Base-by-base conservation (phyloP, 768 basidiomycete species). In the Boletellus emodensis region DNA sequence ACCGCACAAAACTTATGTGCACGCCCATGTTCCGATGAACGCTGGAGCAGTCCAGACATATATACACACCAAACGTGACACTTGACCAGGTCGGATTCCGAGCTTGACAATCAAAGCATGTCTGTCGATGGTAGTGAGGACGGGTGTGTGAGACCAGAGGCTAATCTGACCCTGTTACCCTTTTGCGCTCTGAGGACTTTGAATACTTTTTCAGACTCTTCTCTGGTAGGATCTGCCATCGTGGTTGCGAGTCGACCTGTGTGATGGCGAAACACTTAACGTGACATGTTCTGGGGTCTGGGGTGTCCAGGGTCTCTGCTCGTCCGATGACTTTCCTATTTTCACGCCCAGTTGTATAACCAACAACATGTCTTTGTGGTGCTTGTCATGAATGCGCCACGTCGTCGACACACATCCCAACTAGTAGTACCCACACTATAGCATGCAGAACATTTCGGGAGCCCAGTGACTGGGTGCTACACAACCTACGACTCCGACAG, bases 11-110 rank as follows among this genome's bases (percentile, higher is more conserved):
- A 55, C 84, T 90, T 69, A 99, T 94, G 66, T 99, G 96, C 20
- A 98, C 95, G 60, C 96, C 96, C 83, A 97, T 85, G 67, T 95
- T 97, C 46, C 96, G 78, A 71, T 99, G 96, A 13, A 88, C 74
- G 57, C 87, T 89, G 5, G 95, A 98, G 76, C 96, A 99, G 52
- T 99, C 94, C 30, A 98, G 75, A 65, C 96, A 99, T 63, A 99
- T 94, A 71, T 98, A 98, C 13, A 98, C 85, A 32, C 92, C 95
- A 65, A 88, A 99, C 0, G 93, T 94, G 18, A 96, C 92, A 54
- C 91, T 94, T 4, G 94, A 85, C 96, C 95, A 98, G 30, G 94
- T 96, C 40, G 95, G 95, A 72, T 96, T 96, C 61, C 93, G 86
- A 41, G 94, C 94, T 61, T 81, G 80, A 67, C 95, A 97, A 68